Evolutionary conservation across 1,284 basidiomycete species (phyloP), one percentile per base, ranked within the genome.

Genomic region (Malassezia obtusa): DNA sequence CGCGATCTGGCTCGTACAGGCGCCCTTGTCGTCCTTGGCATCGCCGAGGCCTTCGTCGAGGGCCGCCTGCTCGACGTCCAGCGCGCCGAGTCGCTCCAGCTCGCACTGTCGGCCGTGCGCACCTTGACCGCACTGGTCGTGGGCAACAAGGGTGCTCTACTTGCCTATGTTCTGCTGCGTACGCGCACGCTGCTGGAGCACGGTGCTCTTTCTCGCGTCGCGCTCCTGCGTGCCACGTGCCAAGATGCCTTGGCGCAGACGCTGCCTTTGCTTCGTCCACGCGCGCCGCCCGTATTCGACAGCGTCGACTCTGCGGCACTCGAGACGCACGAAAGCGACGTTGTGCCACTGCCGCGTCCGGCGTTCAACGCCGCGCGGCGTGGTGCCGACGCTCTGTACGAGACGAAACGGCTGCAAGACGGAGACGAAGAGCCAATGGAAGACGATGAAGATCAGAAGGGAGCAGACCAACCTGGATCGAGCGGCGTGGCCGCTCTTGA

Each of bases 21-120:
- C 4, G 49, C 52, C 4, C 50, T 62, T 24, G 53, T 43, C 5
- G 36, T 59, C 1, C 43, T 65, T 2, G 61, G 60, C 12, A 37
- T 63, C 2, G 50, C 58, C 12, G 65, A 67, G 43, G 55, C 57
- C 14, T 52, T 63, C 1, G 30, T 60, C n/a, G 60, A 60, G 30
- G 28, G 33, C 8, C 44, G 52, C 4, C n/a, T 50, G 8, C 26
- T 56, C 14, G 41, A 39, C 32, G 32, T 21, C 3, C 11, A 15
- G 21, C 21, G 6, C 8, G 1, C 30, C 12, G 40, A 22, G 1
- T 11, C 19, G 8, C 24, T 44, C 2, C 10, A n/a, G 11, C 22
- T 49, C n/a, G 9, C 22, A 12, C 19, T 45, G 2, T 12, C 26
- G 3, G 17, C 19, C 17, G 9, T 40, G 22, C 2, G 4, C 21